These are phyloP conservation scores for Kokia cookei DNA, from an alignment of 441 rosid species.

Conservation along the genomic window DNA sequence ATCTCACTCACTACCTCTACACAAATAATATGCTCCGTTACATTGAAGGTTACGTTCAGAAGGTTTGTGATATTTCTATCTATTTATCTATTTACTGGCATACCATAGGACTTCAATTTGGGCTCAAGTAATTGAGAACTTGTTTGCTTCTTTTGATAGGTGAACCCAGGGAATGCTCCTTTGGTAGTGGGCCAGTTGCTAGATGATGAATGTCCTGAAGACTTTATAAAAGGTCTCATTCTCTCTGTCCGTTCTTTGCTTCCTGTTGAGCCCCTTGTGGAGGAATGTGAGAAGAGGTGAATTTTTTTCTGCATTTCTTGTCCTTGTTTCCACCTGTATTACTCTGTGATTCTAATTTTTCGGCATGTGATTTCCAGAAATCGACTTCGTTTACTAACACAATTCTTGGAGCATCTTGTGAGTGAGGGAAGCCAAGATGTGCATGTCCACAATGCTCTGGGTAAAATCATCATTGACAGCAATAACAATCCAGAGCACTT, in stretches of 20 bases:
- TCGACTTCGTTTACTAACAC: slow-evolving; percentile 97
- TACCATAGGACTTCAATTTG: background rate
- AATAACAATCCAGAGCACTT: slow-evolving; percentile 99
- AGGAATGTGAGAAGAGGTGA: slow-evolving; percentile 98
- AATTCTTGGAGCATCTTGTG: slow-evolving; percentile 99
- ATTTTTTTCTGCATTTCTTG: background rate
- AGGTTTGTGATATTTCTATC: slow-evolving; percentile 40
- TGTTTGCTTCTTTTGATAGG: slow-evolving; percentile 36
- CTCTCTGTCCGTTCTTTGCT: slow-evolving; percentile 98
- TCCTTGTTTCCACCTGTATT: slow-evolving; percentile 3
- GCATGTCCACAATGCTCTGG: slow-evolving; percentile 98
- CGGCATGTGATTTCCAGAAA: slow-evolving; percentile 48
- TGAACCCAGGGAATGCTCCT: slow-evolving; percentile 86
- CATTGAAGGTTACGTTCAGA: slow-evolving; percentile 98
- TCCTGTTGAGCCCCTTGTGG: slow-evolving; percentile 98
- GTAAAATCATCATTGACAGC: slow-evolving; percentile 99
- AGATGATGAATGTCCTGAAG: slow-evolving; percentile 91
- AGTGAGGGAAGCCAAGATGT: slow-evolving; percentile 99
- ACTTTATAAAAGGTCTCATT: slow-evolving; percentile 81
- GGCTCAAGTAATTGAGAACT: slow-evolving; percentile 2
- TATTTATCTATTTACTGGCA: background rate
- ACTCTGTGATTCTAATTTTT: slow-evolving; percentile 7
- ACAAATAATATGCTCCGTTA: slow-evolving; percentile 97
- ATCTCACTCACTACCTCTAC: slow-evolving; percentile 97
- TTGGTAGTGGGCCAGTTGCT: slow-evolving; percentile 86